phyloP scores from a whole-genome alignment of 2,329 filamentous ascomycete genomes.

The Fusarium nisikadoi region DNA sequence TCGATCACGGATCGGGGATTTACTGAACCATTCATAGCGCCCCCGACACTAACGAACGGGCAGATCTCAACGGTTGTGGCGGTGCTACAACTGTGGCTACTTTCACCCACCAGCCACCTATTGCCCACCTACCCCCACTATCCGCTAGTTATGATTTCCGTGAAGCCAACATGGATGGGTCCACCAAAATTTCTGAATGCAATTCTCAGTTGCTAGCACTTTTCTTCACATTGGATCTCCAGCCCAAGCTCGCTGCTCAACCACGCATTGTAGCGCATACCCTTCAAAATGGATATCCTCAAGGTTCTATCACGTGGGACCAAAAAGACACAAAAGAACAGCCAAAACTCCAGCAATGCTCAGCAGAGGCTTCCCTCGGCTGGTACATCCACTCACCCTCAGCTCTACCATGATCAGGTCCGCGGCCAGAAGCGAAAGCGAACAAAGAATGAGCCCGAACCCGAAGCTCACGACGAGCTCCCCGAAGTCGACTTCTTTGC shows the following conservation, averaged over 20 bases:
- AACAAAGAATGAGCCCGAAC: slow-evolving; percentile 50
- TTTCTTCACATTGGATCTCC: slow-evolving; percentile 26
- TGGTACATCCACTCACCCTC: slow-evolving; percentile 72
- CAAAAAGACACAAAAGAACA: slow-evolving; percentile 61
- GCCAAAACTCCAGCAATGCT: slow-evolving; percentile 44
- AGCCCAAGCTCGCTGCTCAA: slow-evolving; percentile 5
- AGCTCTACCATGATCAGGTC: slow-evolving; percentile 72
- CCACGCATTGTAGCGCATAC: slow-evolving; percentile 2
- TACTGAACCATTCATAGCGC: slow-evolving; percentile 12
- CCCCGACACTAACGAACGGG: slow-evolving; percentile 1
- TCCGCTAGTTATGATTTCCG: slow-evolving; percentile 11
- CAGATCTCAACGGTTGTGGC: slow-evolving; percentile 15
- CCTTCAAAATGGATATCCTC: slow-evolving; percentile 72
- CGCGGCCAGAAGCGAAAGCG: slow-evolving; percentile 67
- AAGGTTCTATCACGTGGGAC: slow-evolving; percentile 77
- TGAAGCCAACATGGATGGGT: slow-evolving; percentile 26
- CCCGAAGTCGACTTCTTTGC: slow-evolving; percentile 71
- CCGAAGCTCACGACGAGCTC: slow-evolving; percentile 47
- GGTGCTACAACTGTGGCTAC: neutral
- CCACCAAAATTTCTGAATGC: slow-evolving; percentile 43
- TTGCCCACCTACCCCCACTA: slow-evolving; percentile 34
- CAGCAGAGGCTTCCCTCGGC: slow-evolving; percentile 69
- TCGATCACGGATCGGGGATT: slow-evolving; percentile 10
- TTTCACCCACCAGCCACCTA: slow-evolving; percentile 8
- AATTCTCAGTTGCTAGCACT: slow-evolving; percentile 21